Base-by-base conservation (phyloP, 805 yeast species). In the Monosporozyma solicola region DNA sequence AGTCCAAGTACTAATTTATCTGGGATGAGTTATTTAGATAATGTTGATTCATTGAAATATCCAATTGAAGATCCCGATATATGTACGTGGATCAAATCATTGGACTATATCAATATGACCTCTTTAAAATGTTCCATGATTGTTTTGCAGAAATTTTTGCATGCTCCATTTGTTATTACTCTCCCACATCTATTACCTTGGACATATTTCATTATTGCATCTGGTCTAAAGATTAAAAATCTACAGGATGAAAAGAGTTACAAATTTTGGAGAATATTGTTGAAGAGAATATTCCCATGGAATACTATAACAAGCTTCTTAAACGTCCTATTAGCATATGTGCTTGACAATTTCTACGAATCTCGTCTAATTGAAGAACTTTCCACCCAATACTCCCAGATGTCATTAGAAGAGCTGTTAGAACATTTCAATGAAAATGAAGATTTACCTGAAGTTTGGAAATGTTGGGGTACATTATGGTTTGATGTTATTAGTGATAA, bases 381-480 rank as follows among this genome's bases (percentile, higher is more conserved):
- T 45, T 64, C 60, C 61, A 59, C 55, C 54, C 56, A 57, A 22
- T 63, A 64, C 50, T 58, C 60, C 31, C 41, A 53, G 3, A 56
- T 61, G 57, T 58, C 59, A 31, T 60, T 73, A n/a, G 69, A 73
- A 0, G 71, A 74, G 50, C 66, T 75, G 45, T 57, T 84, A n/a
- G 71, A 74, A 4, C 65, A 76, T 57, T 82, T 80, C 59, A 75
- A 80, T 57, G 73, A 78, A 49, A 76, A 79, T 63, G 92, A 85
- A 63, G 78, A 73, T 46, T 70, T 86, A 49, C 81, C 86, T 45
- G 95, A 87, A 67, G 85, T 83, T 22, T 86, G 91, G 91, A 83
- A 83, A 63, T 82, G 90, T 61, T 85, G 92, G 89, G 95, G 95
- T 2, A 79, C 89, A 0, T 64, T 87, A 44, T 86, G 94, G 92